These are phyloP conservation scores for Mariannaea sp. DNA, from an alignment of 2,329 filamentous ascomycete species.

Conservation along the genomic window DNA sequence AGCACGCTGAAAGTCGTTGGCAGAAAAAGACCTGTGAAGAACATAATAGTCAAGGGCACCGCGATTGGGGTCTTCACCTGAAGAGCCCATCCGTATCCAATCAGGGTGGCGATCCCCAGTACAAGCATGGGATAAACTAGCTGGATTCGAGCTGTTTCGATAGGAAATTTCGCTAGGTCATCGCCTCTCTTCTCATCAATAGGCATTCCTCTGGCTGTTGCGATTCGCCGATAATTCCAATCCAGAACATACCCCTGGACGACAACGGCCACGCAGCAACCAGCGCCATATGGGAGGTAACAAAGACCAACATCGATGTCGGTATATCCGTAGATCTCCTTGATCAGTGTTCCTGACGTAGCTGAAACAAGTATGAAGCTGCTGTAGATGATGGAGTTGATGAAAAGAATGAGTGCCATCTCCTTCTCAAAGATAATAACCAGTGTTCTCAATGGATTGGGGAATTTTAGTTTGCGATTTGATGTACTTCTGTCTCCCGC, in stretches of 20 bases:
- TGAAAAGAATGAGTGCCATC: slow-evolving; percentile 57
- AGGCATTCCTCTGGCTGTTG: slow-evolving; percentile 62
- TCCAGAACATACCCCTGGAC: slow-evolving; percentile 63
- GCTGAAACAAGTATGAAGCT: slow-evolving; percentile 60
- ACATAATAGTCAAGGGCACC: slow-evolving; percentile 59
- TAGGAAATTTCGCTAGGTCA: slow-evolving; percentile 57
- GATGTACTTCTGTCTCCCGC: slow-evolving; percentile 43
- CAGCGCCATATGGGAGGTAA: slow-evolving; percentile 59
- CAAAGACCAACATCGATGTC: slow-evolving; percentile 59
- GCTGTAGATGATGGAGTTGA: slow-evolving; percentile 60
- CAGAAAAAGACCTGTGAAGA: slow-evolving; percentile 61
- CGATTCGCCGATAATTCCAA: slow-evolving; percentile 74
- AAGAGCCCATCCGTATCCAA: slow-evolving; percentile 63
- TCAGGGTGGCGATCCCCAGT: slow-evolving; percentile 57
- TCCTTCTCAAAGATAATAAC: slow-evolving; percentile 62
- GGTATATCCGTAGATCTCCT: slow-evolving; percentile 55
- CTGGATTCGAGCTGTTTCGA: slow-evolving; percentile 60
- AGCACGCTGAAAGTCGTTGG: slow-evolving; percentile 67
- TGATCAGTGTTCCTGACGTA: slow-evolving; percentile 57
- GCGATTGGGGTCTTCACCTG: slow-evolving; percentile 56
- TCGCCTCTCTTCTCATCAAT: slow-evolving; percentile 64
- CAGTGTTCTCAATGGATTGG: slow-evolving; percentile 62
- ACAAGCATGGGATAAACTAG: slow-evolving; percentile 59
- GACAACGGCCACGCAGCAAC: slow-evolving; percentile 54
- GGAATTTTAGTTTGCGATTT: slow-evolving; percentile 53